phyloP scores from a whole-genome alignment of 352 stramenopile species.

The Phytophthora syringae region DNA sequence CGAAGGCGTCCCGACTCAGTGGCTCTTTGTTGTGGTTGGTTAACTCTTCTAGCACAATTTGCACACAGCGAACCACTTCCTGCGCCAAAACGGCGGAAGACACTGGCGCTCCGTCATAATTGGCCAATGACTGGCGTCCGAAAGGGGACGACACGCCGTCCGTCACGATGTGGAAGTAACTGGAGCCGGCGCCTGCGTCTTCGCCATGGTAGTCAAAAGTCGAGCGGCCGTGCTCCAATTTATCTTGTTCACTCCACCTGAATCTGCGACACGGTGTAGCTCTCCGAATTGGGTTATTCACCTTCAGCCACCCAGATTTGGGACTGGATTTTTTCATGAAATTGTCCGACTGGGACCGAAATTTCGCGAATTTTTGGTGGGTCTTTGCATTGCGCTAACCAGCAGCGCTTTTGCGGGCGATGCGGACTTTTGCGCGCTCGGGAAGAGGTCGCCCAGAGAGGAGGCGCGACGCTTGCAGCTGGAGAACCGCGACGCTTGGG shows the following conservation, averaged over 20 bases:
- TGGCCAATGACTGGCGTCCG: slow-evolving; percentile 36
- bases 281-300: slow-evolving; percentile 32
- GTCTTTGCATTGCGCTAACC: slow-evolving; percentile 43
- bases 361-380: slow-evolving; percentile 47
- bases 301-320: slow-evolving; percentile 28
- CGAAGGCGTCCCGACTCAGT: slow-evolving; percentile 48
- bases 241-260: slow-evolving; percentile 36
- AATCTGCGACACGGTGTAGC: slow-evolving; percentile 22
- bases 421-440: slow-evolving; percentile 25
- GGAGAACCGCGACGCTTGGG: slow-evolving; percentile 17
- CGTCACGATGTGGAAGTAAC: slow-evolving; percentile 81
- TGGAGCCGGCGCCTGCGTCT: slow-evolving; percentile 61
- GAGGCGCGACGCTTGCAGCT: slow-evolving; percentile 57
- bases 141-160: slow-evolving; percentile 79
- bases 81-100: slow-evolving; percentile 66
- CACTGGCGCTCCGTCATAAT: slow-evolving; percentile 38
- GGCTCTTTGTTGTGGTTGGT: slow-evolving; percentile 57
- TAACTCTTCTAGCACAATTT: slow-evolving; percentile 55
- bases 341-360: slow-evolving; percentile 50
- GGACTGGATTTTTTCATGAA: slow-evolving; percentile 40
- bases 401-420: slow-evolving; percentile 43
- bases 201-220: slow-evolving; percentile 68
- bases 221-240: slow-evolving; percentile 52
- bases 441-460: slow-evolving; percentile 58
- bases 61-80: slow-evolving; percentile 62